These are phyloP conservation scores for Pterocarpus santalinus DNA, from an alignment of 306 rosid species.

Conservation along the genomic window DNA sequence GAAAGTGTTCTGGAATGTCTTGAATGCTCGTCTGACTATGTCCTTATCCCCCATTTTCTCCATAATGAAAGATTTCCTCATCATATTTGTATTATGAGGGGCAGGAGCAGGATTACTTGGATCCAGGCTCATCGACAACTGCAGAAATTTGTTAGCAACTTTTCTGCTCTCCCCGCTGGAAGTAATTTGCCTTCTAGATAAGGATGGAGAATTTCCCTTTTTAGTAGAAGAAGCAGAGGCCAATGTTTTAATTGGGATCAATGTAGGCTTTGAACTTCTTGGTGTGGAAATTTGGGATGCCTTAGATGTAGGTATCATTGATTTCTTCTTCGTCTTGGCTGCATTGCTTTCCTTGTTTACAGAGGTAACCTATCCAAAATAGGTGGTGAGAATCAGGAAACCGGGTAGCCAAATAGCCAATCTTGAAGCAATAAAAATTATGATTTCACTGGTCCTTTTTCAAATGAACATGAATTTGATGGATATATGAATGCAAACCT, in stretches of 20 bases:
- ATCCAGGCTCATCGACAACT: slow-evolving; percentile 73
- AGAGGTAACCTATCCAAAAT: slow-evolving; percentile 62
- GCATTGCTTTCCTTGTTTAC: slow-evolving; percentile 58
- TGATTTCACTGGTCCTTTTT: slow-evolving; percentile 19
- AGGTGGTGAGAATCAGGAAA: slow-evolving; percentile 37
- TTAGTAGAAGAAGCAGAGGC: slow-evolving; percentile 58
- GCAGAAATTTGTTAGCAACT: slow-evolving; percentile 66
- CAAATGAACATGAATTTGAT: slow-evolving; percentile 37
- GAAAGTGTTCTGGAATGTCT: slow-evolving; percentile 81
- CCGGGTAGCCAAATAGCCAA: slow-evolving; percentile 25
- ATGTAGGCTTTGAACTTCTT: slow-evolving; percentile 61
- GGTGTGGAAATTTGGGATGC: slow-evolving; percentile 63
- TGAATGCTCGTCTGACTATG: slow-evolving; percentile 90
- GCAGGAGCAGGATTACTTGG: slow-evolving; percentile 61
- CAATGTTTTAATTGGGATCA: slow-evolving; percentile 49
- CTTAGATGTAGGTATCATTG: slow-evolving; percentile 55
- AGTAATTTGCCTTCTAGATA: slow-evolving; percentile 56
- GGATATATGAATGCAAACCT: slow-evolving; percentile 57
- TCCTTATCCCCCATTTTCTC: slow-evolving; percentile 97
- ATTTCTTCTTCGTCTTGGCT: slow-evolving; percentile 70
- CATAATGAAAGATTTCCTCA: slow-evolving; percentile 80
- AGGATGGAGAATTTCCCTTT: slow-evolving; percentile 59
- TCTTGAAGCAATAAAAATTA: slow-evolving; percentile 30
- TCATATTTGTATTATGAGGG: slow-evolving; percentile 45
- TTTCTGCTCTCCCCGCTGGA: slow-evolving; percentile 61